Conservation (phyloP, 805 yeast genomes). For the Cyberlindnera mississippiensis region DNA sequence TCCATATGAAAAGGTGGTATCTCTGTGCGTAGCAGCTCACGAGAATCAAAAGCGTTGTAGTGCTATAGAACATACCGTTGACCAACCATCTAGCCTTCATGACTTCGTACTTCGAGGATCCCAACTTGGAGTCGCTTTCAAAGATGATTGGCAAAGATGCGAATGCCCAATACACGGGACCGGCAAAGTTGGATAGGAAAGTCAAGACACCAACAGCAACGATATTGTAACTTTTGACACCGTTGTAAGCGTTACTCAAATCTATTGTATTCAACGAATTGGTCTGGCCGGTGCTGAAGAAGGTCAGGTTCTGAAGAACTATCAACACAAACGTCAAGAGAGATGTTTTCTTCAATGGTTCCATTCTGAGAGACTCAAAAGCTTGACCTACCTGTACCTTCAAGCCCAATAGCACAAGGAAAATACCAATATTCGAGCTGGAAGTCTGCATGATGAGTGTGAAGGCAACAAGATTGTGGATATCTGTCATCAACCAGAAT, state of each 20-base stretch:
- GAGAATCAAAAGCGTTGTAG: slow-evolving; percentile 55
- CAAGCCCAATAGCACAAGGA: slow-evolving; percentile 34
- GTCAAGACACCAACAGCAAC: slow-evolving; percentile 72
- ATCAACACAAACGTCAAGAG: slow-evolving; percentile 29
- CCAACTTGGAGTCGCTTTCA: slow-evolving; percentile 26
- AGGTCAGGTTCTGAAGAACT: slow-evolving; percentile 67
- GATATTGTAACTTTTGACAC: slow-evolving; percentile 67
- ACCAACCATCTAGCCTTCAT: slow-evolving; percentile 28
- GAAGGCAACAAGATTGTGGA: slow-evolving; percentile 35
- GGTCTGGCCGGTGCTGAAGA: slow-evolving; percentile 86
- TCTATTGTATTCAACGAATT: slow-evolving; percentile 91
- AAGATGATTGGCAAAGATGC: slow-evolving; percentile 39
- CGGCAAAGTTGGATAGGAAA: slow-evolving; percentile 79
- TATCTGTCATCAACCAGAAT: slow-evolving; percentile 32
- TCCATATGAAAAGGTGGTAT: slow-evolving; percentile 93
- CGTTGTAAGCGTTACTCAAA: slow-evolving; percentile 88
- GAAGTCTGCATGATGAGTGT: slow-evolving; percentile 49
- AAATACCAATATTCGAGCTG: slow-evolving; percentile 45
- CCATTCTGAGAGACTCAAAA: slow-evolving; percentile 6
- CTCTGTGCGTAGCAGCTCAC: slow-evolving; percentile 70
- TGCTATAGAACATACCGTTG: slow-evolving; percentile 45
- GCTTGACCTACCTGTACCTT: slow-evolving; percentile 17
- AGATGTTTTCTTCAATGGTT: slow-evolving; percentile 10
- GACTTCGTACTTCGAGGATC: slow-evolving; percentile 31
- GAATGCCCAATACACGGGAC: slow-evolving; percentile 78